These are phyloP conservation scores for Pyrrhoderma lamaoense DNA, from an alignment of 1,284 basidiomycete species.

Conservation along the genomic window DNA sequence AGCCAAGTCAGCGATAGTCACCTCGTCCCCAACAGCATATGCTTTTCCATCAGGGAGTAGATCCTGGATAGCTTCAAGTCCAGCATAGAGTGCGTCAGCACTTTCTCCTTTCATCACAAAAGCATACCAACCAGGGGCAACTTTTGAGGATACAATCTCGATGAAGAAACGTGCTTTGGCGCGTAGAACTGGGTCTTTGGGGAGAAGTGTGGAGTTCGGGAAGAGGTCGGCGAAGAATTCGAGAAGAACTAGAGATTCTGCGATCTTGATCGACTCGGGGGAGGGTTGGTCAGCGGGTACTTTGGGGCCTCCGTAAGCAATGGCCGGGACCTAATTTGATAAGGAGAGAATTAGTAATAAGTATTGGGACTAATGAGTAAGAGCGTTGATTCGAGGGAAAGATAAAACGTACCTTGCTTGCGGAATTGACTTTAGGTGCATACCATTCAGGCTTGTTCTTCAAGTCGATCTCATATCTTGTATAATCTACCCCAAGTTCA, in stretches of 20 bases:
- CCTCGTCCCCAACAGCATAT: constrained; percentile 39
- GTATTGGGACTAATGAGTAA: background rate
- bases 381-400: background rate
- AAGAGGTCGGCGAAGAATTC: constrained; percentile 55
- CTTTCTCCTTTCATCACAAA: constrained; percentile 35
- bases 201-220: constrained; percentile 40
- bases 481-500: constrained; percentile 44
- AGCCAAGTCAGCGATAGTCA: constrained; percentile 29
- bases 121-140: constrained; percentile 32
- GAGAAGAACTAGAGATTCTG: constrained; percentile 54
- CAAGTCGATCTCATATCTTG: constrained; percentile 47
- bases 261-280: constrained; percentile 48
- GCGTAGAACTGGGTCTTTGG: constrained; percentile 44
- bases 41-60: constrained; percentile 33
- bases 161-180: constrained; percentile 57
- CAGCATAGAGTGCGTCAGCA: constrained; percentile 33
- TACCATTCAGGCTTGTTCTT: constrained; percentile 62
- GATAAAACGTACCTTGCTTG: constrained; percentile 42
- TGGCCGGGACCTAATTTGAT: constrained; percentile 37
- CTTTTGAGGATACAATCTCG: constrained; percentile 39
- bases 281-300: constrained; percentile 45
- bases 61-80: constrained; percentile 35
- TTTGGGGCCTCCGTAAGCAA: constrained; percentile 53
- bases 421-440: constrained; percentile 51
- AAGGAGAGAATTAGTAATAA: background rate